These are phyloP conservation scores for Cucurbita maxima DNA, from an alignment of 306 rosid genomes.

Conservation along the genomic window DNA sequence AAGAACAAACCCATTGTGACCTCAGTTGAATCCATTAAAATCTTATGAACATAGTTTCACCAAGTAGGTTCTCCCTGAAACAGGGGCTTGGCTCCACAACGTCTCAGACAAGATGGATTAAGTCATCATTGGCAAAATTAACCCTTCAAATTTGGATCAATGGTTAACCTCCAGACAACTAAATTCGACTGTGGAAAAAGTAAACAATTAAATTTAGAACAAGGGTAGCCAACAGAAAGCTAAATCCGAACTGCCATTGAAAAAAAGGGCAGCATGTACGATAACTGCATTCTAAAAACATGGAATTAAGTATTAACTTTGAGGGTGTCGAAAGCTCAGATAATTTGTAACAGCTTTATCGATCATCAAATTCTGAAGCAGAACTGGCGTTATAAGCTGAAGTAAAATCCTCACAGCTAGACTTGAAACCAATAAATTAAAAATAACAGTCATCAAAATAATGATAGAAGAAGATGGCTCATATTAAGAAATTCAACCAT, in stretches of 20 bases:
- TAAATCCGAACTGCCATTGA: not conserved
- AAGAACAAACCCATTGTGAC: too few relatives aligned
- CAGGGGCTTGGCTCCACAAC: constrained; percentile 50
- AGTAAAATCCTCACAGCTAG: constrained; percentile 41
- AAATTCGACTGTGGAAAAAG: too few relatives aligned
- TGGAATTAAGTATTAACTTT: rapidly evolving
- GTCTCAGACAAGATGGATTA: constrained; percentile 18
- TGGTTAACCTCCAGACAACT: too few relatives aligned
- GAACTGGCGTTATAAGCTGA: constrained; percentile 95
- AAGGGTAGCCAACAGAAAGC: too few relatives aligned
- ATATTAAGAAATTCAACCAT: not conserved
- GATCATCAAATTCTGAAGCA: constrained; percentile 80
- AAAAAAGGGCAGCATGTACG: not conserved
- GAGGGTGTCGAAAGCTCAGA: constrained; percentile 36
- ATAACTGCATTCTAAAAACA: not conserved
- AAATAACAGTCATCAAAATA: too few relatives aligned
- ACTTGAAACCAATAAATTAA: rapidly evolving
- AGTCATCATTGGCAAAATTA: not conserved
- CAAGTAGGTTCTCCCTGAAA: constrained; percentile 74
- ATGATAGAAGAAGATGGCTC: not conserved
- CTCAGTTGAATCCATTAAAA: constrained; percentile 27
- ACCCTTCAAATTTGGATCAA: too few relatives aligned
- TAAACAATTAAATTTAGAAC: too few relatives aligned
- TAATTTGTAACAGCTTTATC: constrained; percentile 48
- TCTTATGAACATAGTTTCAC: constrained; percentile 46